These are phyloP conservation scores for Earliella scabrosa DNA, from an alignment of 1,284 basidiomycete genomes.

Conservation along the genomic window DNA sequence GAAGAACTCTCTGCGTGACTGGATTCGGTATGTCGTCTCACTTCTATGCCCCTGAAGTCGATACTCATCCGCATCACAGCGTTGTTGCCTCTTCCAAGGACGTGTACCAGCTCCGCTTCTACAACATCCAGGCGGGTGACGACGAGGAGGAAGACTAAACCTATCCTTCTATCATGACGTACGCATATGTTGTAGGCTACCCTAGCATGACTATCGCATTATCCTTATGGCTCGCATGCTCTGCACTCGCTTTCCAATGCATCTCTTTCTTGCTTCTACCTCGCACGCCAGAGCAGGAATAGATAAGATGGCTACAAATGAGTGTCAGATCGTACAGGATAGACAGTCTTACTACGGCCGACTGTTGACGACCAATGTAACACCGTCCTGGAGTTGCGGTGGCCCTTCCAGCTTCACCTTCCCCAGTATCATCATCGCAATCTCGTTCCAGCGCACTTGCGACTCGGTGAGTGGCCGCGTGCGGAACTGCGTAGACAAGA, in stretches of 20 bases:
- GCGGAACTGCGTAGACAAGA: conserved; percentile 71
- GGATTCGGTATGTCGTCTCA: conserved; percentile 65
- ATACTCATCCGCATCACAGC: conserved; percentile 36
- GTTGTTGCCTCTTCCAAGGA: conserved; percentile 92
- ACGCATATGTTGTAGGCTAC: conserved; percentile 25
- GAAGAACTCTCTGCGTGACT: conserved; percentile 85
- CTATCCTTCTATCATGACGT: conserved; percentile 1
- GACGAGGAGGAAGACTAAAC: conserved; percentile 24
- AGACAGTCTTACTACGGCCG: conserved; percentile 3
- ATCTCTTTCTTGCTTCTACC: conserved; percentile 56
- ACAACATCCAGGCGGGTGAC: conserved; percentile 77
- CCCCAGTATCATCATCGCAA: conserved; percentile 66
- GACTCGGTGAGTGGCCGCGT: conserved; percentile 62
- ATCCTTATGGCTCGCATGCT: conserved; percentile 25
- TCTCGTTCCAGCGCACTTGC: conserved; percentile 73
- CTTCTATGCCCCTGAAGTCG: background rate
- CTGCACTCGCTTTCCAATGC: conserved; percentile 20
- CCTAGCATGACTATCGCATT: conserved; percentile 15
- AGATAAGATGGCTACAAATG: conserved; percentile 10
- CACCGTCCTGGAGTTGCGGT: conserved; percentile 29
- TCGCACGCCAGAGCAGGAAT: conserved; percentile 50
- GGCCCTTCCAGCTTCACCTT: conserved; percentile 45
- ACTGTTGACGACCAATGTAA: conserved; percentile 34
- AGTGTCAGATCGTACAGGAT: conserved; percentile 6
- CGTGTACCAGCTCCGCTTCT: conserved; percentile 90